Evolutionary conservation across 1,139 yeast genomes (phyloP).

Genomic region (Saccharomycopsis hybrid): DNA sequence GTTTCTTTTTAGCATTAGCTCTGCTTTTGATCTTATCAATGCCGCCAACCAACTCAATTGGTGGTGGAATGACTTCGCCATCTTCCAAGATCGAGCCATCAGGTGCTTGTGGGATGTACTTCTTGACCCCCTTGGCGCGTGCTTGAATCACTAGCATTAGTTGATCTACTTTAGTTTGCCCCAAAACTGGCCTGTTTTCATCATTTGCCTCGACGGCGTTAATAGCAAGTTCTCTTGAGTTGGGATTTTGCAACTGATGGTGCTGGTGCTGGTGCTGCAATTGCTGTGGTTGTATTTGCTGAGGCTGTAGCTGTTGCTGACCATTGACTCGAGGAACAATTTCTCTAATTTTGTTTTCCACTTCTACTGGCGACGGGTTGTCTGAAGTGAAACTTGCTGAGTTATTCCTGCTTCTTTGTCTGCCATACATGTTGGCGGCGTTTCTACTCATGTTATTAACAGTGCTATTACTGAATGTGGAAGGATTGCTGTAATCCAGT

Average conservation of each 20-base stretch:
- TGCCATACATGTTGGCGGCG: not conserved
- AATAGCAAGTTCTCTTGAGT: not conserved
- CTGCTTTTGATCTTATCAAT: slow-evolving; percentile 46
- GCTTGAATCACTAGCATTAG: slow-evolving; percentile 88
- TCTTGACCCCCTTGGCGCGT: slow-evolving; percentile 66
- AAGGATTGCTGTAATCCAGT: slow-evolving; percentile 1
- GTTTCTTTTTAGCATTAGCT: slow-evolving; percentile 37
- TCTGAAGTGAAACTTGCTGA: not conserved
- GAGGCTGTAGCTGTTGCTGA: slow-evolving; percentile 1
- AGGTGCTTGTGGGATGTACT: slow-evolving; percentile 52
- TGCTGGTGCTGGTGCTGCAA: slow-evolving; percentile 8
- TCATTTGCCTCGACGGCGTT: slow-evolving; percentile 21
- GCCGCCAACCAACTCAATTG: slow-evolving; percentile 72
- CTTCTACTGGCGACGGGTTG: too few relatives aligned
- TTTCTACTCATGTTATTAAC: not conserved
- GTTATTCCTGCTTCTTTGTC: not conserved
- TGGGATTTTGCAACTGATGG: slow-evolving; percentile 1
- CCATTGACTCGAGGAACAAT: not conserved
- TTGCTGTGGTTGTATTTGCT: slow-evolving; percentile 12
- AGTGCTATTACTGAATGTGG: not conserved
- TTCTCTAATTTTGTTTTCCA: not conserved
- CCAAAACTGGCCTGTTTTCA: slow-evolving; percentile 63
- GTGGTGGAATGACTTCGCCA: slow-evolving; percentile 49
- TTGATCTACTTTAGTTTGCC: slow-evolving; percentile 85
- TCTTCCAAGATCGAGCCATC: slow-evolving; percentile 43